Conservation (phyloP, 345 rosid genomes). For the Psidium friedrichsthalianum region DNA sequence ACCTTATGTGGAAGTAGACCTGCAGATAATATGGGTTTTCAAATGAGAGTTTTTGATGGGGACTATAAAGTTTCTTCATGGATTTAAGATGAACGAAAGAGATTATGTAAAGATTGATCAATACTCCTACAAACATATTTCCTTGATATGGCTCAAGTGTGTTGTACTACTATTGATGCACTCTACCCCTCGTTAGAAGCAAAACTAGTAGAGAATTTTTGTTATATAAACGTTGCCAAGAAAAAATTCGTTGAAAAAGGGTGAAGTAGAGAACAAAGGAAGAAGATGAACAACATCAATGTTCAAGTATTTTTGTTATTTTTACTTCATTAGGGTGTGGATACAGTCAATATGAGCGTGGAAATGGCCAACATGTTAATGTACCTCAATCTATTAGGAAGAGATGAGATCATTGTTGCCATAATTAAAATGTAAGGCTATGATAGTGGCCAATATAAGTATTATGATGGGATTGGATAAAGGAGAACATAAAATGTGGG, state of each 20-base stretch:
- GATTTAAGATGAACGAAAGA: neutral
- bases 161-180: neutral
- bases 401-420: neutral
- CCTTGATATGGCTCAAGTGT: neutral
- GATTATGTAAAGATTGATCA: neutral
- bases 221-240: neutral
- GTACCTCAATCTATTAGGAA: neutral
- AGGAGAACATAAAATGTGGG: neutral
- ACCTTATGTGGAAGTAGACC: neutral
- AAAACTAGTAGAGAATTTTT: neutral
- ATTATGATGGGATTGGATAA: neutral
- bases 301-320: neutral
- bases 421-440: neutral
- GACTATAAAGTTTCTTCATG: neutral
- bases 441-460: neutral
- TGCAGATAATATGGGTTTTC: neutral
- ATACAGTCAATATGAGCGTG: neutral
- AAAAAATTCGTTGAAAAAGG: neutral
- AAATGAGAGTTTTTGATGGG: neutral
- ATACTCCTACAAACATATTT: neutral
- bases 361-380: neutral
- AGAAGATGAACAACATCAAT: too few relatives aligned
- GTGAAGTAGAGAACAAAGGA: neutral
- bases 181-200: neutral
- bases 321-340: neutral